These are phyloP conservation scores for Calophaca sinica DNA, from an alignment of 306 rosid species.

Conservation along the genomic window DNA sequence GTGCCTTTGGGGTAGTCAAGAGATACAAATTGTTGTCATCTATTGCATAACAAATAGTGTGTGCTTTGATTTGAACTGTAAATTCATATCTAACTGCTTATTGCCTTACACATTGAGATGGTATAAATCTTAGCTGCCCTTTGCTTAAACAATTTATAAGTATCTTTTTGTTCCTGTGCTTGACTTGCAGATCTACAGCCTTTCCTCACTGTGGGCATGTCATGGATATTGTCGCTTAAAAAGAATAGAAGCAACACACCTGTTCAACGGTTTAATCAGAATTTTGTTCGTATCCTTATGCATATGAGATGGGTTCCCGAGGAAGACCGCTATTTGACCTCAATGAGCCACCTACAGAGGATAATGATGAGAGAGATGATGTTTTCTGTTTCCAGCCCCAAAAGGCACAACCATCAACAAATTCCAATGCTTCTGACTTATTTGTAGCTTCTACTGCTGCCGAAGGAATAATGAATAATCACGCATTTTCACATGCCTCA, in stretches of 20 bases:
- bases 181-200: constrained; percentile 39
- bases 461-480: constrained; percentile 71
- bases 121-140: constrained; percentile 11
- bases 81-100: background rate
- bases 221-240: constrained; percentile 53
- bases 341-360: constrained; percentile 93
- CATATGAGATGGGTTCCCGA: constrained; percentile 96
- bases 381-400: constrained; percentile 65
- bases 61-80: background rate
- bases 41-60: background rate
- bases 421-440: constrained; percentile 58
- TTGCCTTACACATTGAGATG: constrained; percentile 1
- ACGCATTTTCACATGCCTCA: constrained; percentile 86
- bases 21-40: constrained; percentile 8
- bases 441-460: constrained; percentile 59
- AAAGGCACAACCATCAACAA: constrained; percentile 73
- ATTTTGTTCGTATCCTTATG: constrained; percentile 74
- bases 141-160: background rate
- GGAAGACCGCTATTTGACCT: constrained; percentile 93
- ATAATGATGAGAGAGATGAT: constrained; percentile 70
- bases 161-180: background rate
- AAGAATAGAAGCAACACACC: constrained; percentile 45
- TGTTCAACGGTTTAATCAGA: constrained; percentile 40
- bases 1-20: background rate
- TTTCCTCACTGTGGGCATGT: constrained; percentile 55